A percentile compares a stretch with the other conserved stretches of the same genome.
phyloP scores from a whole-genome alignment of 73 alveolate genomes.

The Blepharisma japonicum region DNA sequence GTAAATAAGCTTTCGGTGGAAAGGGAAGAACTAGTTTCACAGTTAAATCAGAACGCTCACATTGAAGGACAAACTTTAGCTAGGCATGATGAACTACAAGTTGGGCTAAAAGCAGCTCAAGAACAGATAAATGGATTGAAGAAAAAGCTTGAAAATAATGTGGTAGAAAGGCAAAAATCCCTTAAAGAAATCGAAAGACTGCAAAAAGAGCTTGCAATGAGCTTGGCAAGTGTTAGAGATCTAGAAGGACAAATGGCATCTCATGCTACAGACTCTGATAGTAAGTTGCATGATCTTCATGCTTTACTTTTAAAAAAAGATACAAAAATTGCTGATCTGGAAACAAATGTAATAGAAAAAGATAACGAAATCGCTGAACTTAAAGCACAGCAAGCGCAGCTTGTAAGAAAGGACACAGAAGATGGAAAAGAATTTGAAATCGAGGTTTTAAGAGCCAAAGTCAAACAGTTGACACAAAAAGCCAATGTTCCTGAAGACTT shows the following conservation, averaged over 20 bases:
- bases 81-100: not conserved
- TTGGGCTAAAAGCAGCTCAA: not conserved
- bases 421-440: slow-evolving; percentile 2
- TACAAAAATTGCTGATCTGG: not conserved
- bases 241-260: not conserved
- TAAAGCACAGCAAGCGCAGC: not conserved
- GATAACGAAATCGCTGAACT: slow-evolving; percentile 8
- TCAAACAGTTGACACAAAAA: not conserved
- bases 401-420: not conserved
- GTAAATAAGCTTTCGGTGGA: not conserved
- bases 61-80: not conserved
- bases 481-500: slow-evolving; percentile 1
- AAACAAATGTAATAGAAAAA: not conserved
- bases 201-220: not conserved
- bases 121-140: not conserved
- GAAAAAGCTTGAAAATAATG: not conserved
- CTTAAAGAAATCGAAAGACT: slow-evolving; percentile 5
- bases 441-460: not conserved
- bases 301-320: not conserved
- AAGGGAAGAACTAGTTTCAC: not conserved
- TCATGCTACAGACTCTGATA: no score
- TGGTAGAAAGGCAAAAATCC: not conserved
- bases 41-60: not conserved
- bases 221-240: not conserved
- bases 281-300: no score